A percentile compares a stretch with the other conserved stretches of the same genome.
Evolutionary conservation across 768 basidiomycete genomes (phyloP).

Genomic region (Lactarius trivialis): DNA sequence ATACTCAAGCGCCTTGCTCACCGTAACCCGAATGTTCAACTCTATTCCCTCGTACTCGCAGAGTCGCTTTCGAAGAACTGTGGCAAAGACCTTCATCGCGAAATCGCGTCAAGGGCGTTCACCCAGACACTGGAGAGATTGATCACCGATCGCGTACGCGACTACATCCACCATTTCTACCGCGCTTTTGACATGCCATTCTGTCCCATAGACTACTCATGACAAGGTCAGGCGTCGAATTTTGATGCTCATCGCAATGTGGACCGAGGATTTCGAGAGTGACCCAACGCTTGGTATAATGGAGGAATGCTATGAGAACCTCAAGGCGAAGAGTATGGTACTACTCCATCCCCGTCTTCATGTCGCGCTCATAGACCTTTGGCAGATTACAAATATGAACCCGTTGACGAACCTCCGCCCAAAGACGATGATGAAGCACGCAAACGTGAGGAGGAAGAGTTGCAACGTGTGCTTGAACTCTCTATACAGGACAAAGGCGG

Average conservation of each 20-base stretch:
- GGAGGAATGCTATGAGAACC: constrained; percentile 77
- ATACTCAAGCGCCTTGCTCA: constrained; percentile 88
- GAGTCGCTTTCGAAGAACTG: constrained; percentile 94
- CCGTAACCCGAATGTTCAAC: constrained; percentile 93
- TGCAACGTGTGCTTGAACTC: constrained; percentile 87
- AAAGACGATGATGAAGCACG: constrained; percentile 73
- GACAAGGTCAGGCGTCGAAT: constrained; percentile 81
- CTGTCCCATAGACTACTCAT: constrained; percentile 66
- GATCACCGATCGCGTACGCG: constrained; percentile 72
- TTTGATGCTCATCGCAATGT: constrained; percentile 65
- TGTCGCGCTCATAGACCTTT: constrained; percentile 1
- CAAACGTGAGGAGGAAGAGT: constrained; percentile 87
- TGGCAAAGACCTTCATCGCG: constrained; percentile 68
- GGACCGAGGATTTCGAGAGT: constrained; percentile 79
- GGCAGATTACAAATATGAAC: constrained; percentile 67
- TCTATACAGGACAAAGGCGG: constrained; percentile 92
- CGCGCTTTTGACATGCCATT: not conserved
- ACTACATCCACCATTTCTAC: constrained; percentile 9
- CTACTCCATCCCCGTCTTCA: not conserved
- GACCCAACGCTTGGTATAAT: constrained; percentile 81
- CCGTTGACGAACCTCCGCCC: constrained; percentile 54
- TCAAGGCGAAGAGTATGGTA: constrained; percentile 73
- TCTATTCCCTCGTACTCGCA: constrained; percentile 81
- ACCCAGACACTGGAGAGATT: constrained; percentile 84
- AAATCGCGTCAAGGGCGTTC: constrained; percentile 86